phyloP scores from a whole-genome alignment of 2,329 filamentous ascomycete genomes.

The Curvularia eragrostidis region DNA sequence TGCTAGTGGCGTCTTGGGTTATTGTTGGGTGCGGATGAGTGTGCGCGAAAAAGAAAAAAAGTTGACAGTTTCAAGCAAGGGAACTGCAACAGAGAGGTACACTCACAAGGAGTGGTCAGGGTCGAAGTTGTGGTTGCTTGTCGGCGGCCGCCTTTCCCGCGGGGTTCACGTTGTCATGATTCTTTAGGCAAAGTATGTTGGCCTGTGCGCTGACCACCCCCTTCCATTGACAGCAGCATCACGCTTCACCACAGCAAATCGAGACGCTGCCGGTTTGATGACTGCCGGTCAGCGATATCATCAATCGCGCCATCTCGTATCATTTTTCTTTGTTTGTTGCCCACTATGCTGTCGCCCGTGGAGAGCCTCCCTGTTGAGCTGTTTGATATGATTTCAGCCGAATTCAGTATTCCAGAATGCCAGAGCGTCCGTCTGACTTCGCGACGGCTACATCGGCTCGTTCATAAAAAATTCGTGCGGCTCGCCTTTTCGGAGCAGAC shows the following conservation, averaged over 20 bases:
- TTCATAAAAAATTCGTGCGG: constrained; percentile 30
- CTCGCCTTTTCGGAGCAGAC: constrained; percentile 30
- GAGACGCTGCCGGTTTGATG: not conserved
- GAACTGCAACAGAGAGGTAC: not conserved
- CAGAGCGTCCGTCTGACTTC: constrained; percentile 35
- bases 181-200: constrained; percentile 5
- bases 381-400: constrained; percentile 31
- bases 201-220: not conserved
- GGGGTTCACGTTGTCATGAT: constrained; percentile 19
- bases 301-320: not conserved
- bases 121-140: constrained; percentile 4
- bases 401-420: constrained; percentile 26
- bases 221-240: not conserved
- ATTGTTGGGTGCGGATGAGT: not conserved
- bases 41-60: not conserved
- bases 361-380: constrained; percentile 41
- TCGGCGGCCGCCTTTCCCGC: constrained; percentile 7
- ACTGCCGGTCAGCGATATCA: not conserved
- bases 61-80: not conserved
- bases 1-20: not conserved
- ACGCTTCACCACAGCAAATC: not conserved
- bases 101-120: constrained; percentile 18
- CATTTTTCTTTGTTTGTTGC: not conserved
- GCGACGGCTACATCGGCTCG: constrained; percentile 29
- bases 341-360: constrained; percentile 31